phyloP scores from a whole-genome alignment of 495 filamentous ascomycete genomes.

The Xylaria acuta region DNA sequence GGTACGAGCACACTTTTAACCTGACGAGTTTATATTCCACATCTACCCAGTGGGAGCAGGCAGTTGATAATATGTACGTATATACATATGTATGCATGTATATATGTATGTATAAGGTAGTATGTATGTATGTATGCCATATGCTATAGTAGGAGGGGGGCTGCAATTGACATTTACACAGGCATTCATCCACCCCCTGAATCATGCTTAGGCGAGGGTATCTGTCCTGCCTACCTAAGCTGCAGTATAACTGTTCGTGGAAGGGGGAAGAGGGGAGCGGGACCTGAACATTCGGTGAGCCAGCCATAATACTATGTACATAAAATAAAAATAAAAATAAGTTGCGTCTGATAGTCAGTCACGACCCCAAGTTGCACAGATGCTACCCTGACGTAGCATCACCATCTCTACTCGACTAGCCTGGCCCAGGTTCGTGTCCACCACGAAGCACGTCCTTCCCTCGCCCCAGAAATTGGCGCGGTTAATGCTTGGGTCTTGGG shows the following conservation, averaged over 20 bases:
- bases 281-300: conserved; percentile 20
- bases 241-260: conserved; percentile 5
- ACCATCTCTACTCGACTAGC: neutral
- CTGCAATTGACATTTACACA: neutral
- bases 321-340: conserved; percentile 13
- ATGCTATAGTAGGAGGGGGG: conserved; percentile 3
- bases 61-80: neutral
- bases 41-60: neutral
- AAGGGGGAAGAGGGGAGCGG: conserved; percentile 1
- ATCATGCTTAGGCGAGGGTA: conserved; percentile 27
- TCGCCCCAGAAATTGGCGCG: conserved; percentile 4
- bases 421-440: neutral
- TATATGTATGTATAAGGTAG: neutral
- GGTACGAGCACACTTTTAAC: neutral
- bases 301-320: neutral
- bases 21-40: neutral
- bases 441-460: conserved; percentile 2
- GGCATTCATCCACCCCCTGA: conserved; percentile 22
- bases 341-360: conserved; percentile 15
- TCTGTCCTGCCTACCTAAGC: conserved; percentile 10
- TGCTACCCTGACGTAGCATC: conserved; percentile 25
- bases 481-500: neutral
- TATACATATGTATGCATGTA: neutral
- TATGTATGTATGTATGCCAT: neutral
- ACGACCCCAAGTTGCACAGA: conserved; percentile 22